Evolutionary conservation across 2,329 filamentous ascomycete genomes (phyloP), one percentile per base, ranked within the genome.

Genomic region (Pyrenophora teres): DNA sequence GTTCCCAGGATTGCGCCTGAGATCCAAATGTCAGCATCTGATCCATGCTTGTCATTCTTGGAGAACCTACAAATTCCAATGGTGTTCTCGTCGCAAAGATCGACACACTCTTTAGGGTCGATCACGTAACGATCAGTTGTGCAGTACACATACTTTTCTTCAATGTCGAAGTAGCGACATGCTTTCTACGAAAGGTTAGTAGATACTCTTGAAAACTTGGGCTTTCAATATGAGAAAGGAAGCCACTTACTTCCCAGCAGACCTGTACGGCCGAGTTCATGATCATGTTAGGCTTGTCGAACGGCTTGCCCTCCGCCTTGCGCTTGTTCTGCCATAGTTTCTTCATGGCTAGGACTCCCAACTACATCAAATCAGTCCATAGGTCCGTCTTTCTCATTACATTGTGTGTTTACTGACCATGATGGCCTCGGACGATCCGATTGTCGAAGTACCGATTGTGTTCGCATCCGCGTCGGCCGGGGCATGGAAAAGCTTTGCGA

Each of bases 251-350:
- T 53, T 97, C 92, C 92, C 92, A 97, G 81, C 92, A 96, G 35
- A 97, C 93, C 77, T 97, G 93, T 2, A 97, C 93, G 27, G 93
- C 92, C 21, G 90, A 91, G 65, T 90, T 94, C 93, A 97, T 97
- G 80, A 97, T 79, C 56, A 97, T 87, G 77, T 97, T 97, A 48
- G 93, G 93, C 38, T 83, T 83, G 57, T 92, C 89, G 54, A 74
- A 83, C 47, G 91, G 83, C 78, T 95, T 94, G 55, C 92, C 92
- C 64, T 85, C 89, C 4, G 89, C 91, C 72, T 88, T 84, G 64
- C 91, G 87, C 77, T 87, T 87, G 74, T 94, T 92, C 79, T 90
- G 87, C 93, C 93, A 97, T 67, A 88, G 85, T 78, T 87, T 91
- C 84, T 97, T 97, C 92, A 97, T 96, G 64, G 92, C 92, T 31